Evolutionary conservation across 345 rosid species (phyloP).

Genomic region (Kernera saxatilis): DNA sequence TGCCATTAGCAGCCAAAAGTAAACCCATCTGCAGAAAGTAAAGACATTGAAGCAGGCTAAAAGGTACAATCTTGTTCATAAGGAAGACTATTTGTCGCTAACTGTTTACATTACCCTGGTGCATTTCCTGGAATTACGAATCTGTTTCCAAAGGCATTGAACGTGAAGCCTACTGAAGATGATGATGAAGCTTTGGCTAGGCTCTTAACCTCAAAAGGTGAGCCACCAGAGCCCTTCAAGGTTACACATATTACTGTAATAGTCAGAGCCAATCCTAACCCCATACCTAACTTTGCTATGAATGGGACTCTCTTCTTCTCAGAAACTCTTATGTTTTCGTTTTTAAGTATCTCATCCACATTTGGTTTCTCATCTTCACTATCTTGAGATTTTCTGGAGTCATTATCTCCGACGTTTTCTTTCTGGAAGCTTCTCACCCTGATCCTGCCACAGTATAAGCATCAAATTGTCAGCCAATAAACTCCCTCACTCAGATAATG

Average conservation of each 20-base stretch:
- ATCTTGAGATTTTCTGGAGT: slow-evolving; percentile 26
- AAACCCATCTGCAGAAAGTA: slow-evolving; percentile 60
- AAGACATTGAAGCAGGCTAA: not conserved
- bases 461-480: not conserved
- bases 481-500: too few relatives aligned
- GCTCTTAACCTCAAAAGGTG: slow-evolving; percentile 48
- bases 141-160: slow-evolving; percentile 67
- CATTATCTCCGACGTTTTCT: slow-evolving; percentile 31
- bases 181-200: slow-evolving; percentile 45
- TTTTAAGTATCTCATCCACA: slow-evolving; percentile 23
- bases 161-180: slow-evolving; percentile 54
- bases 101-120: slow-evolving; percentile 51
- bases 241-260: slow-evolving; percentile 41
- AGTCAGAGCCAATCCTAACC: slow-evolving; percentile 49
- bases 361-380: slow-evolving; percentile 22
- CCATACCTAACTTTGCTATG: slow-evolving; percentile 47
- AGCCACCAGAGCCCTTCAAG: slow-evolving; percentile 38
- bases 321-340: slow-evolving; percentile 6
- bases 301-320: slow-evolving; percentile 37
- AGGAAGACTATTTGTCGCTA: not conserved
- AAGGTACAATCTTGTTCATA: not conserved
- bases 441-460: slow-evolving; percentile 13
- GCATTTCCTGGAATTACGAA: slow-evolving; percentile 68
- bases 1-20: slow-evolving; percentile 95
- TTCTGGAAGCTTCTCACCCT: slow-evolving; percentile 39